Evolutionary conservation across 2,329 filamentous ascomycete species (phyloP), one percentile per base, ranked within the genome.

Genomic region (Hirsutella rhossiliensis): DNA sequence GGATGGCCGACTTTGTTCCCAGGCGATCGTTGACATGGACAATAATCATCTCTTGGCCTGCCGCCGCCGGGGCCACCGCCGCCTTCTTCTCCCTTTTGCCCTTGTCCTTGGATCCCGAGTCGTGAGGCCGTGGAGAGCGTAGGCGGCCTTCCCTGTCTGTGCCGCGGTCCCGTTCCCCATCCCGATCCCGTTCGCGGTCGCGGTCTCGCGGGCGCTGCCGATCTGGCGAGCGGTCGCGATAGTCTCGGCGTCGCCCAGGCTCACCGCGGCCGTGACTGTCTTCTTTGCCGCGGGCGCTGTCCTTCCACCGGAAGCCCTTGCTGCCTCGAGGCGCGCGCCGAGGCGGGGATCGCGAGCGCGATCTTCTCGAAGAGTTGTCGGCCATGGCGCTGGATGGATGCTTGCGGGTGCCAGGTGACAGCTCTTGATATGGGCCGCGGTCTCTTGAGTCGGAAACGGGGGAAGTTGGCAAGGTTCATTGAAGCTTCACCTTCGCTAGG

Each of bases 21-120:
- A 97, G 69, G n/a, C 90, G 78, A 63, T 97, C 90, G 61, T 97
- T 97, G 58, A 97, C 80, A 56, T 90, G 80, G 17, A 97, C 89
- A 42, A 94, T 78, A 52, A 97, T 96, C 84, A 96, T 94, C 45
- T 87, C 82, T 58, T 94, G 84, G 6, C 71, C 62, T 4, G 65
- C 34, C 11, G 50, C 51, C 2, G 47, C 41, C 59, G 62, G 48
- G 28, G 52, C 48, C 17, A 47, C 52, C 5, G 43, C 53, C 28
- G 50, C 46, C 36, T 51, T 61, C 45, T 40, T 61, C 44, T 43
- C 58, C 50, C 51, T 66, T 44, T 65, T 57, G 56, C 47, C 45
- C 15, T 47, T 58, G 56, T 69, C 58, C 57, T 66, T 53, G 47
- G 56, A 45, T 49, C 54, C 41, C 54, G 57, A 44, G 36, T 61